These are phyloP conservation scores for Senecio squalidus DNA, from an alignment of 140 eudicot species.

Conservation along the genomic window DNA sequence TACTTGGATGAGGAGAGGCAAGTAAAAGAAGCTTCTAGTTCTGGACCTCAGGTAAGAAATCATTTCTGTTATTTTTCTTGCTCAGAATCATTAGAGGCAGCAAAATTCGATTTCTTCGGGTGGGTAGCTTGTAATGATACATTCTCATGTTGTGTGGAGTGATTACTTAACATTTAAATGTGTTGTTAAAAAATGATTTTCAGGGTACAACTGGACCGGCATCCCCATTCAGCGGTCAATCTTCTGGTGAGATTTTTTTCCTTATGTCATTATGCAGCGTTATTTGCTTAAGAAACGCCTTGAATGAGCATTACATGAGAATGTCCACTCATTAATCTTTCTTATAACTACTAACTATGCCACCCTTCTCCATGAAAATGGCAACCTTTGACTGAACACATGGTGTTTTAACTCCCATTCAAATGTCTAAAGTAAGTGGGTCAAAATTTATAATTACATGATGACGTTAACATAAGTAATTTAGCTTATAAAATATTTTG, in stretches of 20 bases:
- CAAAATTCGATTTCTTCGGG: too few relatives aligned
- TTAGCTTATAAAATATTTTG: neutral
- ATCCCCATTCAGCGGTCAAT: slow-evolving; percentile 41
- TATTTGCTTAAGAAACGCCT: slow-evolving; percentile 8
- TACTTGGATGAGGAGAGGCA: slow-evolving; percentile 74
- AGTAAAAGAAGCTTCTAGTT: slow-evolving; percentile 79
- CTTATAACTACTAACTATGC: too few relatives aligned
- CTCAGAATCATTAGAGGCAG: neutral
- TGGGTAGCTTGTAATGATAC: neutral
- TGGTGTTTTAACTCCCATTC: neutral
- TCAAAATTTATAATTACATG: neutral
- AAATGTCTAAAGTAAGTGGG: neutral
- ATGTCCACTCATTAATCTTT: neutral
- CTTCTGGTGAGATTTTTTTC: slow-evolving; percentile 56
- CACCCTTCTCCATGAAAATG: neutral
- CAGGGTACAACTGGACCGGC: slow-evolving; percentile 66
- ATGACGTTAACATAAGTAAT: neutral
- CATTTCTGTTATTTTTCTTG: neutral
- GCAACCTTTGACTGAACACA: slow-evolving; percentile 1
- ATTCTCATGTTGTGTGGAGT: neutral
- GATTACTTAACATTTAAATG: neutral
- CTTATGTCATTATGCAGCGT: neutral
- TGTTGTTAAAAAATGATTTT: slow-evolving; percentile 14
- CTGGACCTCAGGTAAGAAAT: slow-evolving; percentile 76
- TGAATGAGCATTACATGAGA: slow-evolving; percentile 3